A percentile compares a stretch with the other conserved stretches of the same genome.
These are phyloP conservation scores for Rutstroemia sp. DNA, from an alignment of 2,329 filamentous ascomycete species.

Conservation along the genomic window DNA sequence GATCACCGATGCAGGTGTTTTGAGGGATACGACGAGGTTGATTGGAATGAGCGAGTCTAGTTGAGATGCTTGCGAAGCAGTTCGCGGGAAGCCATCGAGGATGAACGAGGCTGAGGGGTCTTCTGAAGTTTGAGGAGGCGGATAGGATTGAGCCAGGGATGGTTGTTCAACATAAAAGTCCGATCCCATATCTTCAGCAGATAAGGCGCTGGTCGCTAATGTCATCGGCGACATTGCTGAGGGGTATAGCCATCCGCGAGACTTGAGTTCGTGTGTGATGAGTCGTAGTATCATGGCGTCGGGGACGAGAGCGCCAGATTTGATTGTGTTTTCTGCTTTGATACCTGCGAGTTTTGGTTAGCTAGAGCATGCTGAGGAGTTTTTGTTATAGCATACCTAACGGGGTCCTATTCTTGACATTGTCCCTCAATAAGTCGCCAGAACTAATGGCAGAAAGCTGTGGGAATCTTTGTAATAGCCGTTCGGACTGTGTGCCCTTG, in stretches of 20 bases:
- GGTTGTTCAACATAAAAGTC: constrained; percentile 25
- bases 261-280: constrained; percentile 81
- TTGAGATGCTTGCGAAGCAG: constrained; percentile 67
- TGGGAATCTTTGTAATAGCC: constrained; percentile 78
- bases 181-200: constrained; percentile 27
- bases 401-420: constrained; percentile 82
- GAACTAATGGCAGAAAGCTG: constrained; percentile 89
- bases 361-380: too few species aligned
- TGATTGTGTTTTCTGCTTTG: constrained; percentile 84
- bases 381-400: constrained; percentile 52
- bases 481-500: constrained; percentile 92
- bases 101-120: constrained; percentile 81
- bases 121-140: constrained; percentile 46
- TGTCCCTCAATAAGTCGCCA: constrained; percentile 82
- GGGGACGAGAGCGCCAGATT: constrained; percentile 79
- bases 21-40: constrained; percentile 82
- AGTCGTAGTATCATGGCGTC: constrained; percentile 88
- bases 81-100: constrained; percentile 93
- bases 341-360: constrained; percentile 51
- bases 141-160: constrained; percentile 30
- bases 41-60: constrained; percentile 83
- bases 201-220: constrained; percentile 19
- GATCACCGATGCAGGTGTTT: constrained; percentile 80
- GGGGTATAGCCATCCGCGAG: constrained; percentile 70
- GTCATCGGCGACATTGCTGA: constrained; percentile 33